Evolutionary conservation across 2,329 filamentous ascomycete genomes (phyloP), one percentile per base, ranked within the genome.

Genomic region (Apiospora kogelbergensis): DNA sequence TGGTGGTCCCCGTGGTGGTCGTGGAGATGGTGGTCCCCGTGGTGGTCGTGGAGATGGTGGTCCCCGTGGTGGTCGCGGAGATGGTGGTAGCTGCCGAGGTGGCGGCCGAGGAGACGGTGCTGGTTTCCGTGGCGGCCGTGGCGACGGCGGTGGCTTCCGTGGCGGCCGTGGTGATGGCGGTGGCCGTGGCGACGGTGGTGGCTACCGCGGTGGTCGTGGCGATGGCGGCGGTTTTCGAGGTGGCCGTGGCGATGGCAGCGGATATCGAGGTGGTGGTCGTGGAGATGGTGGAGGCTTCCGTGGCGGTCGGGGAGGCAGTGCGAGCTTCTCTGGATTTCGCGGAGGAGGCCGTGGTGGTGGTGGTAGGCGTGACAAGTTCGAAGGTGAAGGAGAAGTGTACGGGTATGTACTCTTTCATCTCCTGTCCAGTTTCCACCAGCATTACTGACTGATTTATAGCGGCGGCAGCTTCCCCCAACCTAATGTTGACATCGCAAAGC

Each of bases 401-500:
- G 13, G 13, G 40, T 17, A 7, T 20, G 5, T 42, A 37, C 68
- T 71, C 30, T n/a, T 20, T 6, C 20, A 60, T 60, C 9, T 20
- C 17, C 15, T 20, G 20, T 4, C 30, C 53, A 17, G 7, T n/a
- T 60, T 60, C 4, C 30, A 4, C 10, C 10, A 20, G 22, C 53
- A 2, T 6, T 40, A 24, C 11, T 68, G 4, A 60, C 24, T 41
- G 11, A 37, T 65, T 65, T 24, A 41, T 67, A 64, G 70, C 65
- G 64, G n/a, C 33, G 37, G 65, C 24, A 37, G 48, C 41, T 71
- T 72, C 15, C 76, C 73, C 22, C 67, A 64, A 1, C 79, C 80
- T 0, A 77, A 81, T n/a, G 30, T 67, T 0, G 30, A 67, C 0
- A 74, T 82, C 13, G 76, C 75, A 13, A 74, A 79, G 24, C 78